Base-by-base conservation (phyloP, 441 rosid species). In the Bruguiera hainesii region DNA sequence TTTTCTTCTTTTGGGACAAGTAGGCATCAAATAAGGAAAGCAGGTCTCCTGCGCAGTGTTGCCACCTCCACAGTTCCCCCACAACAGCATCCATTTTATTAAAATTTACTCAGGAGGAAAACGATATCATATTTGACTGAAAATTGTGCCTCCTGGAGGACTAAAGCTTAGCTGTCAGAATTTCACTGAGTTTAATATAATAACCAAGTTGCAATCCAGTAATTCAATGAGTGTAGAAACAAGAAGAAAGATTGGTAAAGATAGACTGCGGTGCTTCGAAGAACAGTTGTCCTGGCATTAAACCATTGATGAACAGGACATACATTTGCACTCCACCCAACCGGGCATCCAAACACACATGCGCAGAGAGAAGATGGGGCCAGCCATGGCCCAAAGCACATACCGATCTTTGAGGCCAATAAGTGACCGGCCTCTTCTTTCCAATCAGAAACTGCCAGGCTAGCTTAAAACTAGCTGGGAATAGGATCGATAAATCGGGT, bases 401-500 rank as follows among this genome's bases (percentile, higher is more conserved):
- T 26, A 10, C 21, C 21, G 59, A 72, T 62, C 52, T 67, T 62
- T 10, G 56, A 70, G 20, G 46, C 23, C 69, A 65, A 25, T 35
- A 59, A 66, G 64, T 37, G 76, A 65, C 73, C 66, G 63, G 57
- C 71, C 23, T n/a, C 56, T 72, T 72, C 28, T 69, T 66, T 25
- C 58, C 37, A 20, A 23, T 66, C 57, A 48, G 74, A 25, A 58
- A 60, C 20, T 65, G 80, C 79, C 82, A 75, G 81, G 70, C 79
- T 81, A 75, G 79, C 75, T 65, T 68, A 6, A 23, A 72, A 58
- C 56, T 21, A 25, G 73, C 68, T 64, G 61, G 71, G 70, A 64
- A 57, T 0, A 42, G 58, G 58, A 23, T 63, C 72, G 61, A 61
- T 51, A 71, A 74, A 66, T 60, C 55, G 50, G 62, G 31, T 67